These are phyloP conservation scores for Venturia effusa DNA, from an alignment of 2,329 filamentous ascomycete genomes.

Conservation along the genomic window DNA sequence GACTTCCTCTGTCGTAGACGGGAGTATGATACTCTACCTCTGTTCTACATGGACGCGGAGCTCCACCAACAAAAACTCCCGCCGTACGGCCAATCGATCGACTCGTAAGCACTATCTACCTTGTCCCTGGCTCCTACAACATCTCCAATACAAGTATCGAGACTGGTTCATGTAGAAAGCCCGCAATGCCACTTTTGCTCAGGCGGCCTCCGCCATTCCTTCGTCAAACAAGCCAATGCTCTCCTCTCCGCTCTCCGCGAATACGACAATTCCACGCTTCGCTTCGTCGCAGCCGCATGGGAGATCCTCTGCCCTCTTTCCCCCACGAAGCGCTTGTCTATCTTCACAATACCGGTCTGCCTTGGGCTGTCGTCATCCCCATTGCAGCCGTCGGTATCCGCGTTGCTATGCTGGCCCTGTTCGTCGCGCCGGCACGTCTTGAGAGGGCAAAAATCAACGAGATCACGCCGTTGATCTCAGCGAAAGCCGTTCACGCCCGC, in stretches of 20 bases:
- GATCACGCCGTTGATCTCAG: constrained; percentile 23
- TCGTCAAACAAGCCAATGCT: background rate
- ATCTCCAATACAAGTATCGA: background rate
- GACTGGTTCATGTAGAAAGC: background rate
- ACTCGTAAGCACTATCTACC: too few species aligned
- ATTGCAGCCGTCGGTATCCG: constrained; percentile 43
- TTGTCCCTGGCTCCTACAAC: too few species aligned
- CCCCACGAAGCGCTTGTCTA: constrained; percentile 21
- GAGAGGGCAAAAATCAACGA: constrained; percentile 4
- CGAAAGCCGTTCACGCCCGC: constrained; percentile 15
- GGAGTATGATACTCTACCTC: too few species aligned
- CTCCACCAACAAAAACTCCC: background rate
- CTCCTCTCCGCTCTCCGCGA: background rate
- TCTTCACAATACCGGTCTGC: constrained; percentile 34
- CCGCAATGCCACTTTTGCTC: background rate
- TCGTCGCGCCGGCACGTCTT: constrained; percentile 33
- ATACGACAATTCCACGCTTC: background rate
- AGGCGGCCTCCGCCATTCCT: background rate
- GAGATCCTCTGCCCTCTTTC: constrained; percentile 18
- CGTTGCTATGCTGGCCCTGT: constrained; percentile 34
- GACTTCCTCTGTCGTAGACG: background rate
- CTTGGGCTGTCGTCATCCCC: constrained; percentile 46
- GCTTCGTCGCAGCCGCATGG: background rate
- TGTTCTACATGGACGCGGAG: too few species aligned
- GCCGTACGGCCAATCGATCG: too few species aligned